phyloP scores from a whole-genome alignment of 2,329 filamentous ascomycete genomes.

The Zalaria obscura region DNA sequence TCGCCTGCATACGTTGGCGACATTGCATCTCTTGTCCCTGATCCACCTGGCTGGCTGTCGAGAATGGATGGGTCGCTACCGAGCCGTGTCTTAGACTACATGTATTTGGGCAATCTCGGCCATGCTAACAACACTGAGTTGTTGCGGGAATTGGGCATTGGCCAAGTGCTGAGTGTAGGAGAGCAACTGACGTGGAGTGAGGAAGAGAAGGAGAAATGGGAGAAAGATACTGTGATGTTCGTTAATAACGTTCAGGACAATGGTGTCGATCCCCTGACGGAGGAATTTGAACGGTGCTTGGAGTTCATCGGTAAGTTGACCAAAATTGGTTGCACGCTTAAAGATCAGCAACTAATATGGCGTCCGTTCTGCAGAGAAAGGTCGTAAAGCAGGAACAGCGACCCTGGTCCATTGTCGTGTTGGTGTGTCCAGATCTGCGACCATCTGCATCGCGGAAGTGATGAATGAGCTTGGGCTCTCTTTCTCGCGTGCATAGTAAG shows the following conservation, averaged over 20 bases:
- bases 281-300: constrained; percentile 73
- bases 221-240: constrained; percentile 60
- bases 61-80: constrained; percentile 82
- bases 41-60: constrained; percentile 66
- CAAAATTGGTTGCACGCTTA: not conserved
- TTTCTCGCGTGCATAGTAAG: constrained; percentile 76
- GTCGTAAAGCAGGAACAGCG: constrained; percentile 60
- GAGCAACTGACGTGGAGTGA: constrained; percentile 74
- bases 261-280: constrained; percentile 79
- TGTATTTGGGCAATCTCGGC: constrained; percentile 87
- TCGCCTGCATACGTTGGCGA: constrained; percentile 43
- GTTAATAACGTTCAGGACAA: constrained; percentile 90
- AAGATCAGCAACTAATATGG: not conserved
- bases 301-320: constrained; percentile 74
- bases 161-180: constrained; percentile 79
- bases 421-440: constrained; percentile 87
- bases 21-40: constrained; percentile 33
- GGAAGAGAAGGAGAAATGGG: constrained; percentile 35
- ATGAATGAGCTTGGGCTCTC: constrained; percentile 73
- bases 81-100: constrained; percentile 76
- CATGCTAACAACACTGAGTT: constrained; percentile 91
- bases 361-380: constrained; percentile 46
- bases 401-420: constrained; percentile 95
- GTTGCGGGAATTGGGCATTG: constrained; percentile 65
- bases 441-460: constrained; percentile 97